These are phyloP conservation scores for Simmondsia chinensis DNA, from an alignment of 148 eudicot genomes.

Conservation along the genomic window DNA sequence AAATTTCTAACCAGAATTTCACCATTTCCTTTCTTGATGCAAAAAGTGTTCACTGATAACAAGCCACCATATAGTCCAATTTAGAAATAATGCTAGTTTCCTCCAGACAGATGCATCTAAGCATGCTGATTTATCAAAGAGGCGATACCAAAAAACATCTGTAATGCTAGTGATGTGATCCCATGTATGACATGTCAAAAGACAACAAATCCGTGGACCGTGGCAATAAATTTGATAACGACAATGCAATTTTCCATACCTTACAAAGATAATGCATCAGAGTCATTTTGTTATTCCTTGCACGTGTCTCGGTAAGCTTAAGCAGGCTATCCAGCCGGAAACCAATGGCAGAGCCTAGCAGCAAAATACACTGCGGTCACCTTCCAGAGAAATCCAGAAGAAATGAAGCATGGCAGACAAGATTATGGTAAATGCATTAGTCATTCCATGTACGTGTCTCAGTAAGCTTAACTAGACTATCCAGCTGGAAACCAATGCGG, in stretches of 20 bases:
- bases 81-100: too few relatives aligned
- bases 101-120: too few relatives aligned
- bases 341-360: slow-evolving; percentile 85
- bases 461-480: slow-evolving; percentile 87
- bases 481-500: slow-evolving; percentile 89
- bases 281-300: slow-evolving; percentile 84
- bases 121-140: too few relatives aligned
- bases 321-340: slow-evolving; percentile 91
- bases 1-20: too few relatives aligned
- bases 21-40: too few relatives aligned
- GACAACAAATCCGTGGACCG: background rate
- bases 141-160: too few relatives aligned
- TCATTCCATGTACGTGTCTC: slow-evolving; percentile 86
- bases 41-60: too few relatives aligned
- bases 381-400: background rate
- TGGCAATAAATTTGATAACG: background rate
- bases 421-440: too few relatives aligned
- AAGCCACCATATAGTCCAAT: too few relatives aligned
- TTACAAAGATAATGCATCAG: slow-evolving; percentile 97
- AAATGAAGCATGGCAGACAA: background rate
- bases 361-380: too few relatives aligned
- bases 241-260: slow-evolving; percentile 31
- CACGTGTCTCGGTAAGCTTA: slow-evolving; percentile 90
- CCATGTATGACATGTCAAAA: too few relatives aligned
- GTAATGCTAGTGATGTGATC: too few relatives aligned